Conservation (phyloP, 2,329 filamentous ascomycete genomes). For the Cladosporium sp. region DNA sequence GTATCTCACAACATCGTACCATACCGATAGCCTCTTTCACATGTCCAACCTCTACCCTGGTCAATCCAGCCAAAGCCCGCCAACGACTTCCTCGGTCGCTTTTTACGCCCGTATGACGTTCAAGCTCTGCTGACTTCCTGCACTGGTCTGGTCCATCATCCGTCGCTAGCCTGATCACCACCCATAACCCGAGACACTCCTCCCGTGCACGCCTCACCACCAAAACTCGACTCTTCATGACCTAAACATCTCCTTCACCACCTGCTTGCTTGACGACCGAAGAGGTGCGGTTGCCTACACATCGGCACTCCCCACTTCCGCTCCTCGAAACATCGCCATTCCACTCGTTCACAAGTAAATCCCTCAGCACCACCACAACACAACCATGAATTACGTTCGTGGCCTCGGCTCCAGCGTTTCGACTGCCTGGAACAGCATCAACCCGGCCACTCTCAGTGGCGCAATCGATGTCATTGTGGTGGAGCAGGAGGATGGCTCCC, state of each 20-base stretch:
- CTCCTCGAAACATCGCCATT: background rate
- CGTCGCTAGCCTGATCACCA: background rate
- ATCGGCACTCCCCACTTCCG: background rate
- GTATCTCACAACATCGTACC: background rate
- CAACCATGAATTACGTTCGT: conserved; percentile 90
- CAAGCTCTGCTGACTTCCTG: conserved; percentile 14
- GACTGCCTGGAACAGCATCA: conserved; percentile 99
- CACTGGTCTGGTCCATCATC: background rate
- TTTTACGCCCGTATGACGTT: conserved; percentile 21
- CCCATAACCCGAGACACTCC: background rate
- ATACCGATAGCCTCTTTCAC: background rate
- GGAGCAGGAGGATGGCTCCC: conserved; percentile 84
- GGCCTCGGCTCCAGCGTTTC: conserved; percentile 94
- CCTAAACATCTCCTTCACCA: background rate
- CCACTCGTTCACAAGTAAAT: conserved; percentile 3
- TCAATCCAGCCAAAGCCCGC: background rate
- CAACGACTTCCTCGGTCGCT: background rate
- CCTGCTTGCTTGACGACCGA: conserved; percentile 12
- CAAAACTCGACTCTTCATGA: background rate
- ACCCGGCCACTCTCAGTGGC: conserved; percentile 93
- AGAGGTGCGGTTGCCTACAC: background rate
- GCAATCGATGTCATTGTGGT: conserved; percentile 99
- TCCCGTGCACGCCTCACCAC: conserved; percentile 6
- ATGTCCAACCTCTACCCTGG: background rate
- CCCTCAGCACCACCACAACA: background rate